Evolutionary conservation across 208 protist genomes (phyloP).

Genomic region (Crithidia acanthocephali): DNA sequence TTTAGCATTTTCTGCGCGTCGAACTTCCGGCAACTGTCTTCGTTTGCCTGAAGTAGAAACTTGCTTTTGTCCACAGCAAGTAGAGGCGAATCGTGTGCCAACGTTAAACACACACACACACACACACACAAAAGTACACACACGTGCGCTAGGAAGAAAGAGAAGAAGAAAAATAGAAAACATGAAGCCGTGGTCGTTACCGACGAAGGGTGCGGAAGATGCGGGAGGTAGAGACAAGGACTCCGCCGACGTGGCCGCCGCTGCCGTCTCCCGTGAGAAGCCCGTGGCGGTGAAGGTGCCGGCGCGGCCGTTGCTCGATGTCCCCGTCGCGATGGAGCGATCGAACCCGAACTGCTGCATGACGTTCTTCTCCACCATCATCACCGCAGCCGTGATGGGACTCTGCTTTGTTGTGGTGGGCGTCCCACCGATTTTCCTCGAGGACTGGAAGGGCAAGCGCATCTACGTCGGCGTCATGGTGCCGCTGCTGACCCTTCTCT

Average conservation of each 20-base stretch:
- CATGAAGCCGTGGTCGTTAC: not conserved
- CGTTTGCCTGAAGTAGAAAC: too few relatives aligned
- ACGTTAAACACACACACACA: not conserved
- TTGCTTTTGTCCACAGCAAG: too few relatives aligned
- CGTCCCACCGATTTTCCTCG: conserved; percentile 55
- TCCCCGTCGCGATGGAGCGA: not conserved
- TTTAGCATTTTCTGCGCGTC: too few relatives aligned
- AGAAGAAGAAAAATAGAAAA: not conserved
- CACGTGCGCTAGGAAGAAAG: too few relatives aligned
- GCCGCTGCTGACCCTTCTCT: conserved; percentile 44
- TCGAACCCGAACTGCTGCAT: conserved; percentile 18
- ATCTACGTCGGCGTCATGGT: conserved; percentile 63
- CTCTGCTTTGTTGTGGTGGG: conserved; percentile 44
- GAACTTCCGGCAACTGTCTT: too few relatives aligned
- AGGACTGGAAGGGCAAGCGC: conserved; percentile 7
- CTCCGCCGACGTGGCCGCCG: not conserved
- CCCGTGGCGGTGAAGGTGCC: conserved; percentile 19
- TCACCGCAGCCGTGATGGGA: conserved; percentile 37
- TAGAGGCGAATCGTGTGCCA: too few relatives aligned
- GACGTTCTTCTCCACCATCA: conserved; percentile 26
- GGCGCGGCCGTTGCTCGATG: conserved; percentile 16
- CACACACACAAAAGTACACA: not conserved
- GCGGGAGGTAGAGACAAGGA: not conserved
- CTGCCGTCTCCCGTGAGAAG: not conserved
- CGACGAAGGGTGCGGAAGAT: not conserved